Percentiles rank a stretch among this genome's conserved stretches.
phyloP scores from a whole-genome alignment of 495 filamentous ascomycete species.

The Cryomyces antarcticus region DNA sequence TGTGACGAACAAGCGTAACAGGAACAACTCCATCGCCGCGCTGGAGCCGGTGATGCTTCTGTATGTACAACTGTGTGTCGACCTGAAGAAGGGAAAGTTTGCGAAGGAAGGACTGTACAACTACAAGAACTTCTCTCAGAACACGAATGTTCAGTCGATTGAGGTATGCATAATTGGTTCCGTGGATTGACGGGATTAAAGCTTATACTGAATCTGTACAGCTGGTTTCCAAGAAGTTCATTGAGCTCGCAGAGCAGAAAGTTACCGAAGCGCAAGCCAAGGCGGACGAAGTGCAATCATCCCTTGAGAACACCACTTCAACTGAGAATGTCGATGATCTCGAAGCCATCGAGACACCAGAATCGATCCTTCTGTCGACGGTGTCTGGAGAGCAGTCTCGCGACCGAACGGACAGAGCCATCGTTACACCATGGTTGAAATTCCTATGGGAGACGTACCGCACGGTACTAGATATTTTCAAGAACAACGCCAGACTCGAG shows the following conservation, averaged over 20 bases:
- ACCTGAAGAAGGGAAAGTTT: slow-evolving; percentile 88
- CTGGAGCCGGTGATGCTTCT: slow-evolving; percentile 97
- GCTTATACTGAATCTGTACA: slow-evolving; percentile 13
- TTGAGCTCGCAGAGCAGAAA: slow-evolving; percentile 88
- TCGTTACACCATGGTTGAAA: slow-evolving; percentile 97
- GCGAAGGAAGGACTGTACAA: slow-evolving; percentile 98
- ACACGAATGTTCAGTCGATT: slow-evolving; percentile 95
- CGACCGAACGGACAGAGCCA: slow-evolving; percentile 89
- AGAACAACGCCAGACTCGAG: slow-evolving; percentile 95
- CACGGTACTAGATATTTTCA: slow-evolving; percentile 90
- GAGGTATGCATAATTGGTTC: slow-evolving; percentile 35
- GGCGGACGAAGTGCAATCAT: slow-evolving; percentile 83
- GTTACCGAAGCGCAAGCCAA: slow-evolving; percentile 90
- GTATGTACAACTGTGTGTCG: slow-evolving; percentile 88
- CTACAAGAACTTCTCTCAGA: slow-evolving; percentile 98
- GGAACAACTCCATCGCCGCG: slow-evolving; percentile 90
- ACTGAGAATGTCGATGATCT: slow-evolving; percentile 77
- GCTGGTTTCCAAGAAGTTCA: slow-evolving; percentile 89
- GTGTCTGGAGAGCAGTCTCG: slow-evolving; percentile 94
- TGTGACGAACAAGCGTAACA: slow-evolving; percentile 90
- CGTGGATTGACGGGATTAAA: neutral
- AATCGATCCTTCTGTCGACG: slow-evolving; percentile 92
- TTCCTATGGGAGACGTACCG: slow-evolving; percentile 99
- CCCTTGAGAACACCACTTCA: slow-evolving; percentile 47
- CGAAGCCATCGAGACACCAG: slow-evolving; percentile 90